Evolutionary conservation across 768 basidiomycete genomes (phyloP).

Genomic region (Pisolithus albus): DNA sequence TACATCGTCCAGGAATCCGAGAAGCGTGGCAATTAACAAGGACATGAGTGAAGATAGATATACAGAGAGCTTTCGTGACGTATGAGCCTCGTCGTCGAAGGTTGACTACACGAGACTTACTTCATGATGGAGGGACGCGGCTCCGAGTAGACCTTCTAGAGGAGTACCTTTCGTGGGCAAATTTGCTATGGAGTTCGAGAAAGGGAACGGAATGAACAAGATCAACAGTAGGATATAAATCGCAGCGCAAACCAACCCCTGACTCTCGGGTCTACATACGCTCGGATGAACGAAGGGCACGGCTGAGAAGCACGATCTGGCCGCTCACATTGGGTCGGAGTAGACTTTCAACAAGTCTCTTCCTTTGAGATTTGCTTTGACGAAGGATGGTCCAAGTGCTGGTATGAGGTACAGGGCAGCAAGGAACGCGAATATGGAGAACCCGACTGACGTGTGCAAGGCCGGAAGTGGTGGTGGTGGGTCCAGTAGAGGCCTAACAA

Average conservation of each 20-base stretch:
- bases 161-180: constrained; percentile 36
- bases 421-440: constrained; percentile 77
- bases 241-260: constrained; percentile 84
- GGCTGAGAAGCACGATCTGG: no score
- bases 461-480: constrained; percentile 65
- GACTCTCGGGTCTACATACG: constrained; percentile 78
- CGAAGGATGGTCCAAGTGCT: constrained; percentile 72
- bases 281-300: neutral
- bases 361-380: constrained; percentile 78
- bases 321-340: constrained; percentile 57
- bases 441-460: constrained; percentile 73
- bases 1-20: constrained; percentile 95
- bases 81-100: neutral
- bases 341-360: constrained; percentile 83
- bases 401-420: constrained; percentile 75
- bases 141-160: constrained; percentile 38
- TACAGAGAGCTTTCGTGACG: constrained; percentile 59
- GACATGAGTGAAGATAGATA: constrained; percentile 93
- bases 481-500: constrained; percentile 63
- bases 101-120: constrained; percentile 30
- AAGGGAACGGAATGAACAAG: constrained; percentile 93
- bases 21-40: constrained; percentile 83
- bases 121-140: constrained; percentile 68
- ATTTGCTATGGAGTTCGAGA: constrained; percentile 61
- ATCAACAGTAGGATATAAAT: constrained; percentile 84